Percentiles rank a stretch among this genome's conserved stretches.
phyloP scores from a whole-genome alignment of 23 red algal species.

The Gracilariopsis chorda region DNA sequence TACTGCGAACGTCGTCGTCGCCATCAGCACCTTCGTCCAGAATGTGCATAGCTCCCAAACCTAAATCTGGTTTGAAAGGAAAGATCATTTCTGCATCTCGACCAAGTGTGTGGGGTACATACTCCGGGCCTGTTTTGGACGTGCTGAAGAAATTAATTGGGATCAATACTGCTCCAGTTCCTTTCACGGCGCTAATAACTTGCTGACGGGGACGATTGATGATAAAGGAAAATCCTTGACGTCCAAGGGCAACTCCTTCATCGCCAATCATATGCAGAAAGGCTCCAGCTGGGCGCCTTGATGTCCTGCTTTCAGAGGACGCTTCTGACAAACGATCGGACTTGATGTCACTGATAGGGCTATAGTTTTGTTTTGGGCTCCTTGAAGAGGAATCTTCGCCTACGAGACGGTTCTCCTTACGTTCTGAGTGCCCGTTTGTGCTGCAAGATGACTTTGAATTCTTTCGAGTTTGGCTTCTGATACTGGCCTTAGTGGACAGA shows the following conservation, averaged over 20 bases:
- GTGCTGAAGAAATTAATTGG: constrained; percentile 51
- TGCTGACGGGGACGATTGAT: constrained; percentile 67
- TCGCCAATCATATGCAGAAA: constrained; percentile 67
- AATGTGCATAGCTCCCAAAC: constrained; percentile 69
- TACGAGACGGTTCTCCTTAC: not conserved
- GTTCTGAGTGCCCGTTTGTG: not conserved
- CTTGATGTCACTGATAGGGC: constrained; percentile 21
- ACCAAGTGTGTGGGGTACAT: constrained; percentile 11
- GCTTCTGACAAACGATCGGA: constrained; percentile 33
- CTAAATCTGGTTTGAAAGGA: constrained; percentile 43
- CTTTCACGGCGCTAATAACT: constrained; percentile 72
- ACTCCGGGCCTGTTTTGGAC: constrained; percentile 6
- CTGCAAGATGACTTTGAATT: not conserved
- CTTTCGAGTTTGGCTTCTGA: not conserved
- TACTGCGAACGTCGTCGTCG: constrained; percentile 8
- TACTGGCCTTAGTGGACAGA: not conserved
- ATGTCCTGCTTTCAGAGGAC: not conserved
- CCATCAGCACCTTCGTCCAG: constrained; percentile 4
- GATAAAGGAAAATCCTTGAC: constrained; percentile 53
- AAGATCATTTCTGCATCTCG: constrained; percentile 72
- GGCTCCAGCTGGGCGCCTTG: constrained; percentile 50
- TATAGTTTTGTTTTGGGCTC: not conserved
- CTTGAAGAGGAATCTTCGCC: not conserved
- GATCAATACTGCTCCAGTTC: constrained; percentile 53
- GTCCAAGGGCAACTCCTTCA: constrained; percentile 58